phyloP scores from a whole-genome alignment of 805 yeast species.

The Barnettozyma pratensis region DNA sequence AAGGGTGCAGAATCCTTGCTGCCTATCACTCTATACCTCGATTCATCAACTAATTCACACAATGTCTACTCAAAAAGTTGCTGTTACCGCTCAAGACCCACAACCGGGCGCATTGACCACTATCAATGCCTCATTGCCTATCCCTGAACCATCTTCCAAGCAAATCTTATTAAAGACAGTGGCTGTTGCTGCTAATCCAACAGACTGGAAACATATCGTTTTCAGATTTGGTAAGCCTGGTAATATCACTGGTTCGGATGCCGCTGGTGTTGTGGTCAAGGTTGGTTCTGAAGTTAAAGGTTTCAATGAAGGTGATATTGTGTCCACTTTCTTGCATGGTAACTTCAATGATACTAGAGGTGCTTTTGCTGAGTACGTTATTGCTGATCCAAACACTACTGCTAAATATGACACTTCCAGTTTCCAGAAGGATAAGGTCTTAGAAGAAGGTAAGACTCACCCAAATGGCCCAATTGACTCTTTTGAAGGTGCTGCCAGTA shows the following conservation, averaged over 20 bases:
- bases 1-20: too few relatives aligned
- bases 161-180: constrained; percentile 44
- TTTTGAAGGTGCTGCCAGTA: constrained; percentile 61
- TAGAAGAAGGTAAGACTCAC: constrained; percentile 20
- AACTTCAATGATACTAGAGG: constrained; percentile 44
- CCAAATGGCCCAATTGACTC: constrained; percentile 38
- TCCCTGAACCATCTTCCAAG: constrained; percentile 11
- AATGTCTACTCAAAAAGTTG: constrained; percentile 18
- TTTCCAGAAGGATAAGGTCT: constrained; percentile 17
- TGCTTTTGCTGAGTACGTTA: constrained; percentile 52
- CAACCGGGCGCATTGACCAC: constrained; percentile 11
- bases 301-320: constrained; percentile 51
- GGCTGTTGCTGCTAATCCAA: constrained; percentile 61
- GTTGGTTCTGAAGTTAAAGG: constrained; percentile 38
- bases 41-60: neutral
- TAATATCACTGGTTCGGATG: constrained; percentile 53
- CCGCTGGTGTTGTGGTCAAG: constrained; percentile 51
- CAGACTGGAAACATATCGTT: constrained; percentile 62
- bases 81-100: constrained; percentile 14
- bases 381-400: constrained; percentile 37
- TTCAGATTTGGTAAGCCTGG: constrained; percentile 39
- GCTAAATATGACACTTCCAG: constrained; percentile 23
- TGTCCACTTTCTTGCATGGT: constrained; percentile 53
- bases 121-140: constrained; percentile 10
- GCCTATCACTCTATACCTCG: too few relatives aligned